Evolutionary conservation across 2,329 filamentous ascomycete species (phyloP).

Genomic region (Diaporthe helianthi): DNA sequence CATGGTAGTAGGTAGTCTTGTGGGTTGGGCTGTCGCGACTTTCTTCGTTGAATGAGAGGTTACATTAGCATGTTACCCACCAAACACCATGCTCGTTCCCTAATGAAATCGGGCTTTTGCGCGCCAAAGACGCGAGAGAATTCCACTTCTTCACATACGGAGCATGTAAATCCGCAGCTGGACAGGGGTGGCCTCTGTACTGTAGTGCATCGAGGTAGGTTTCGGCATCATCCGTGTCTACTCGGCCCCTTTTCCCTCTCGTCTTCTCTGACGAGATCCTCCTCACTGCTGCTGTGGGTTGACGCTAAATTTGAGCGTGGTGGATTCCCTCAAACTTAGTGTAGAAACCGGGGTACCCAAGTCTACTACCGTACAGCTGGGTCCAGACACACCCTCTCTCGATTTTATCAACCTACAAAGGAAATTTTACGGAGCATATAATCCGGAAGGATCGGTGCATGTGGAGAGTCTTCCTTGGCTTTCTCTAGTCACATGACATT

Average conservation of each 20-base stretch:
- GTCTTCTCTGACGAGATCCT: neutral
- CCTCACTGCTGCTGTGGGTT: neutral
- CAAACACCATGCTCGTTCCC: neutral
- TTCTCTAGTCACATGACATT: neutral
- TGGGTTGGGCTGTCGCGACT: neutral
- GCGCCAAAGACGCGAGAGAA: neutral
- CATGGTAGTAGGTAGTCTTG: neutral
- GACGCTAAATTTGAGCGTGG: neutral
- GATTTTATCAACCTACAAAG: neutral
- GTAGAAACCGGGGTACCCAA: neutral
- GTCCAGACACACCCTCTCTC: neutral
- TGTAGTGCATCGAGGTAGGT: neutral
- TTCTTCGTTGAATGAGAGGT: neutral
- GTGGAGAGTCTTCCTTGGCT: no score
- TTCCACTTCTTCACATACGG: neutral
- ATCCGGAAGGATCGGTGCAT: neutral
- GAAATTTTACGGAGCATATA: neutral
- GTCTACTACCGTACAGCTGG: neutral
- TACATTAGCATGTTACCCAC: neutral
- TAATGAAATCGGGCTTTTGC: neutral
- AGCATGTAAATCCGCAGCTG: neutral
- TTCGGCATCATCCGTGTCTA: neutral
- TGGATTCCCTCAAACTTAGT: neutral
- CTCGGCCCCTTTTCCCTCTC: neutral
- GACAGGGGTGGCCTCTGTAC: neutral